Evolutionary conservation across 176 grass and related monocot species (phyloP), one percentile per base, ranked within the genome.

Genomic region (Avena insularis): DNA sequence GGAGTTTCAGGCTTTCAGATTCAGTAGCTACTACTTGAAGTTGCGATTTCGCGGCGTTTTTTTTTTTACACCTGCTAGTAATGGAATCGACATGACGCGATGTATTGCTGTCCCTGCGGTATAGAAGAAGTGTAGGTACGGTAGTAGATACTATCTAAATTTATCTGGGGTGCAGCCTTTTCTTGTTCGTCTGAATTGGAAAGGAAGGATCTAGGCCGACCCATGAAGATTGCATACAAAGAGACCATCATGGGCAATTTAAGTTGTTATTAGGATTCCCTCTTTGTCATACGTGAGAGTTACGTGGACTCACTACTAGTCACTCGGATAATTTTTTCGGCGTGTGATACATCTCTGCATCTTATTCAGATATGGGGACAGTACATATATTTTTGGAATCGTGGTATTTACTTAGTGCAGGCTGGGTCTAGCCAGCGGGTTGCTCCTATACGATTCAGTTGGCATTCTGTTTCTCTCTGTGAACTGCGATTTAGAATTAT

Each of bases 1-100:
- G 89, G 84, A 55, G 74, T 1, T 77, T 56, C 74, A 35, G 49
- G 8, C 35, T 36, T 66, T 80, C 48, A 84, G 89, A 75, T 61
- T 84, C 77, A 14, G 40, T 10, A 15, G 38, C 7, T 23, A 50
- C 0, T 13, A 6, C 2, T 78, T 15, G 43, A 62, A 72, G 21
- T 75, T 51, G 58, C 15, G 59, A 68, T 80, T 65, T 59, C 51
- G 36, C 27, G 7, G 16, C 8, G 23, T 8, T 13, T 53, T 63
- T 67, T 67, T 21, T 89, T 46, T 43, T 6, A n/a, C 59, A 4
- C 6, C 27, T 63, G 27, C 13, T 33, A n/a, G 12, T 17, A 16
- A 6, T 17, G 55, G 55, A 57, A 57, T 57, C 12, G 19, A 50
- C 43, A 4, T 25, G 77, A 66, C 5, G 33, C 1, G 46, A 9